Evolutionary conservation across 2,329 filamentous ascomycete genomes (phyloP).

Genomic region (Metarhizium robertsii): DNA sequence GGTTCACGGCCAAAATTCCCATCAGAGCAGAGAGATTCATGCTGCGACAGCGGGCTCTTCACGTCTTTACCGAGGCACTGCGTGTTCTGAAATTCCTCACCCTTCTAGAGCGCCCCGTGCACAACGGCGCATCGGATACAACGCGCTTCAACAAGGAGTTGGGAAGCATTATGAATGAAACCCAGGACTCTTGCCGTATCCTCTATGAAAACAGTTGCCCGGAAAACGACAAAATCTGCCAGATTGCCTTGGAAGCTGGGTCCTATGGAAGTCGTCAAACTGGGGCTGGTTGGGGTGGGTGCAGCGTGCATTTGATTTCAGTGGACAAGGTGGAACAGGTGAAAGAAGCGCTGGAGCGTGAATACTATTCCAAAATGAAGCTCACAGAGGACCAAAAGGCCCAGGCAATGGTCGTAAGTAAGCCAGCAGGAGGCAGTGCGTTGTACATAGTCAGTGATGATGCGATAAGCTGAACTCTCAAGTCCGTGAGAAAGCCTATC

Average conservation of each 20-base stretch:
- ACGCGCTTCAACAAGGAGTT: slow-evolving; percentile 55
- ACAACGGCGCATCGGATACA: slow-evolving; percentile 39
- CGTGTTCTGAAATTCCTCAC: slow-evolving; percentile 78
- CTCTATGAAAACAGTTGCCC: slow-evolving; percentile 87
- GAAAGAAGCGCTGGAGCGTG: slow-evolving; percentile 63
- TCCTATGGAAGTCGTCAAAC: slow-evolving; percentile 80
- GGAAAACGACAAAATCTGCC: slow-evolving; percentile 84
- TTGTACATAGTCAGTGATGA: slow-evolving; percentile 33
- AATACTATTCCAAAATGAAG: slow-evolving; percentile 68
- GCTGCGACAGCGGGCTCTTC: slow-evolving; percentile 76
- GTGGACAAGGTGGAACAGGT: slow-evolving; percentile 72
- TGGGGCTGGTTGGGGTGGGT: slow-evolving; percentile 94
- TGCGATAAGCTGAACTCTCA: slow-evolving; percentile 7
- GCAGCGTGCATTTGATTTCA: slow-evolving; percentile 86
- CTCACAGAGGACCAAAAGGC: slow-evolving; percentile 62
- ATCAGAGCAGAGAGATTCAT: slow-evolving; percentile 82
- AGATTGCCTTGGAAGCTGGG: slow-evolving; percentile 67
- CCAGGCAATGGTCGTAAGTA: slow-evolving; percentile 79
- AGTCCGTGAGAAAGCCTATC: neutral
- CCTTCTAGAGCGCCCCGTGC: slow-evolving; percentile 51
- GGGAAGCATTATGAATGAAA: slow-evolving; percentile 78
- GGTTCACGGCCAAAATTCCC: slow-evolving; percentile 81
- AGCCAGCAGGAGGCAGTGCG: slow-evolving; percentile 67
- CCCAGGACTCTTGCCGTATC: slow-evolving; percentile 78
- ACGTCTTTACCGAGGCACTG: slow-evolving; percentile 84